Percentiles rank a stretch among this genome's conserved stretches.
Conservation (phyloP, 345 rosid genomes). For the Citrus hindsii region DNA sequence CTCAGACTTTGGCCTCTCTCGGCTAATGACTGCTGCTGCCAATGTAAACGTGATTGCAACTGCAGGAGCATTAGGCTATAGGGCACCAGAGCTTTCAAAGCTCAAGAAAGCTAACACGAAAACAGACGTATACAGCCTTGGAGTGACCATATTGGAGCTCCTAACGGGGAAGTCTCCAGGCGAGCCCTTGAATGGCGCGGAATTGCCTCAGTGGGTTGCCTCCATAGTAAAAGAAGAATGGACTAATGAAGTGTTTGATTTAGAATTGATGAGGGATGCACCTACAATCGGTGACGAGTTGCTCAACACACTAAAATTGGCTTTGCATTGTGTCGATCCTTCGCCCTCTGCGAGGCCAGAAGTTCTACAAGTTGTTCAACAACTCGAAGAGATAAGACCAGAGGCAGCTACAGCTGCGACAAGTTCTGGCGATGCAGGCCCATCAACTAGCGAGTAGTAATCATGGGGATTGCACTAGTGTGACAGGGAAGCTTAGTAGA, state of each 20-base stretch:
- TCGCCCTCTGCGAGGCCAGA: slow-evolving; percentile 78
- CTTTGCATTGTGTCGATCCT: slow-evolving; percentile 93
- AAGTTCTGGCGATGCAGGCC: slow-evolving; percentile 32
- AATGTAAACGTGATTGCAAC: slow-evolving; percentile 78
- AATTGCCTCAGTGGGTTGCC: slow-evolving; percentile 97
- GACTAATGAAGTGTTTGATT: slow-evolving; percentile 88
- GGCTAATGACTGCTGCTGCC: slow-evolving; percentile 75
- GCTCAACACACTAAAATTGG: slow-evolving; percentile 73
- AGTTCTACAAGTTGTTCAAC: slow-evolving; percentile 65
- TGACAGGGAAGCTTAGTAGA: neutral
- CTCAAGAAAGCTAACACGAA: slow-evolving; percentile 77
- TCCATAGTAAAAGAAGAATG: slow-evolving; percentile 90
- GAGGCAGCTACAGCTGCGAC: slow-evolving; percentile 25
- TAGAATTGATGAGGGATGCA: slow-evolving; percentile 80
- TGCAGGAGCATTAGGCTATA: slow-evolving; percentile 77
- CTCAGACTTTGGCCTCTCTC: slow-evolving; percentile 70
- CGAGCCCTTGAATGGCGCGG: slow-evolving; percentile 72
- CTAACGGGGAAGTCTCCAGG: slow-evolving; percentile 88
- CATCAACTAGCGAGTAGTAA: slow-evolving; percentile 42
- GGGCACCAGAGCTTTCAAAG: slow-evolving; percentile 92
- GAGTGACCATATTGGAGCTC: slow-evolving; percentile 80
- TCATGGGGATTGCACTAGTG: neutral
- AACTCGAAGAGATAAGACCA: slow-evolving; percentile 66
- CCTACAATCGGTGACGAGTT: slow-evolving; percentile 70
- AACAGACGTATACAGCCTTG: slow-evolving; percentile 83